phyloP scores from a whole-genome alignment of 805 yeast species.

The Helenozyma baotianmanensis region DNA sequence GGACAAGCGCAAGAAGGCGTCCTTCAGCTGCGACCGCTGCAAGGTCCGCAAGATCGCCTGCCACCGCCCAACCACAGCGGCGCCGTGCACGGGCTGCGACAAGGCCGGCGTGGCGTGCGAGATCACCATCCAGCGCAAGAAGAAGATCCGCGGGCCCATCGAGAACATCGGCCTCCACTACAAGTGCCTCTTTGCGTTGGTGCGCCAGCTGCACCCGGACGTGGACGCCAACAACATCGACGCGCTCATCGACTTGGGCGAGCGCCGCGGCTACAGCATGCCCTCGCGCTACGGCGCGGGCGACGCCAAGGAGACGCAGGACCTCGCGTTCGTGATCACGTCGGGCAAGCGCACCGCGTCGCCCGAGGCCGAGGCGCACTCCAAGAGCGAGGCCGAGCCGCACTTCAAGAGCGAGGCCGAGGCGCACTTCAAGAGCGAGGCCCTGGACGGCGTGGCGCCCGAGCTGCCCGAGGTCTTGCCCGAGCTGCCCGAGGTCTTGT shows the following conservation, averaged over 20 bases:
- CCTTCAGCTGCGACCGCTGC: constrained; percentile 44
- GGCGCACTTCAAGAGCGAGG: too few relatives aligned
- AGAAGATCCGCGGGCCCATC: constrained; percentile 37
- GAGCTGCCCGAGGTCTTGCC: too few relatives aligned
- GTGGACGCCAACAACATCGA: constrained; percentile 41
- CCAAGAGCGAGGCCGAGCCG: too few relatives aligned
- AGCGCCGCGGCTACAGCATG: constrained; percentile 28
- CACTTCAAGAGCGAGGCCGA: too few relatives aligned
- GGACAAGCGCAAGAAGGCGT: constrained; percentile 37
- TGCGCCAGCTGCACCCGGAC: constrained; percentile 41
- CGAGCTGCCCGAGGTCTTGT: too few relatives aligned
- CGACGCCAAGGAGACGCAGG: constrained; percentile 1
- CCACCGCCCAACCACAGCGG: constrained; percentile 19
- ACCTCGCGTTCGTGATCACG: not conserved
- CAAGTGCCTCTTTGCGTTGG: constrained; percentile 34
- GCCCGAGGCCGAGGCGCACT: not conserved
- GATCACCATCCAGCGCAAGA: constrained; percentile 40
- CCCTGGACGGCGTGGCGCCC: too few relatives aligned
- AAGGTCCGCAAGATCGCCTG: constrained; percentile 42
- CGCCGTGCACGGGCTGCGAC: constrained; percentile 36
- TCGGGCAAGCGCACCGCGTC: not conserved
- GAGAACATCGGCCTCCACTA: constrained; percentile 42
- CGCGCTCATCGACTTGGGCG: constrained; percentile 35
- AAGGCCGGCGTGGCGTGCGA: constrained; percentile 35
- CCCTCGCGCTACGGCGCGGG: constrained; percentile 17